Evolutionary conservation across 148 eudicot genomes (phyloP), one percentile per base, ranked within the genome.

Genomic region (Rhododendron molle): DNA sequence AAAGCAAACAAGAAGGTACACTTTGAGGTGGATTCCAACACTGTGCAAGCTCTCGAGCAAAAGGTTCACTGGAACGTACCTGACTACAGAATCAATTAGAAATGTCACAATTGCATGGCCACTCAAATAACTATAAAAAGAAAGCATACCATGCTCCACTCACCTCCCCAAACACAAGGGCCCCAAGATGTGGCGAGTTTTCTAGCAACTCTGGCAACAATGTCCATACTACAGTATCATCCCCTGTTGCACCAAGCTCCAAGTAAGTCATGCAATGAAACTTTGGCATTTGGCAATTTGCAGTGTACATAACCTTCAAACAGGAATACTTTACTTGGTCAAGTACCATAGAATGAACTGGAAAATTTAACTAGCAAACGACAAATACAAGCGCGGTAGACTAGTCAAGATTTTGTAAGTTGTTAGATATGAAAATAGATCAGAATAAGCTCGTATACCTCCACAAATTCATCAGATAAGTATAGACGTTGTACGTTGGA

Each of bases 1-100:
- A 81, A n/a, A 14, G 32, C 14, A 81, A 56, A 74, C 87, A 81
- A 54, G 81, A 73, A 15, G 84, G 85, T 43, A 81, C 20, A 34
- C 47, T 16, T 2, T 28, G 21, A 81, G 18, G 40, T 49, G 36
- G 36, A 49, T 23, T 47, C 84, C 84, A 36, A 23, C 18, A 0
- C 1, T 0, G 58, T 52, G 4, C 20, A 52, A 2, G 0, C 58
- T 0, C 20, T 20, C 2, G 10, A 21, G 9, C 28, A 0, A 3
- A 0, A 6, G 0, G 34, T 2, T 7, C 23, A 67, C 4, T 2
- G 8, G 4, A 20, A 21, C 0, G 7, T 67, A 26, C 30, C 34
- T 72, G 77, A 72, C 5, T 28, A 4, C 20, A 72, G 18, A 10
- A 72, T 72, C 0, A 28, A n/a, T 72, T 15, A 11, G 16, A 12